A percentile compares a stretch with the other conserved stretches of the same genome.
Conservation (phyloP, 2,329 filamentous ascomycete genomes). For the Colletotrichum sp. region DNA sequence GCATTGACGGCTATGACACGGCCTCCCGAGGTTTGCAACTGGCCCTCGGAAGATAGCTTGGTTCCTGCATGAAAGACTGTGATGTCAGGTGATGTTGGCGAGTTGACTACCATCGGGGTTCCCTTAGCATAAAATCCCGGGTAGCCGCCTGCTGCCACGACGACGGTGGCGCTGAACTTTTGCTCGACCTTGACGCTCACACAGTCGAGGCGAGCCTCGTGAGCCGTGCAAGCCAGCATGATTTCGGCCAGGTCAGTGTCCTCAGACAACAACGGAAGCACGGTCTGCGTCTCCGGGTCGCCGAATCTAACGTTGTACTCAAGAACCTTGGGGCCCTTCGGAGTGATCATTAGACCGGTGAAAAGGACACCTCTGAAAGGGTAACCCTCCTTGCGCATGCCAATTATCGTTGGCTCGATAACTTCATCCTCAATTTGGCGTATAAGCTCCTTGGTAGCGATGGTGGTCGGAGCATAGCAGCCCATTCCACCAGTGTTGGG, state of each 20-base stretch:
- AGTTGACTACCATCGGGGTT: constrained; percentile 50
- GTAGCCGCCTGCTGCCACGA: constrained; percentile 85
- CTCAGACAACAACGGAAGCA: constrained; percentile 73
- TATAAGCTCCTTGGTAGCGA: constrained; percentile 55
- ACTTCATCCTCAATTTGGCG: constrained; percentile 63
- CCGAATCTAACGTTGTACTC: constrained; percentile 93
- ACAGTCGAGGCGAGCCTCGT: constrained; percentile 68
- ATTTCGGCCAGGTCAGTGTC: constrained; percentile 84
- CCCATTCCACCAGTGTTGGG: constrained; percentile 81
- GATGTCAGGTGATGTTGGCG: constrained; percentile 47
- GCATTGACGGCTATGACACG: constrained; percentile 86
- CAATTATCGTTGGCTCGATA: constrained; percentile 59
- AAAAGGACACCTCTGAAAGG: constrained; percentile 75
- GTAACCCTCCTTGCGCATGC: constrained; percentile 78
- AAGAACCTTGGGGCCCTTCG: constrained; percentile 74
- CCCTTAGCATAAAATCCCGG: constrained; percentile 81
- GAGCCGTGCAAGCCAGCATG: constrained; percentile 75
- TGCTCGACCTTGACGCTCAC: constrained; percentile 66
- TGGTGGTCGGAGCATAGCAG: constrained; percentile 70
- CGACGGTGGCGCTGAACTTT: constrained; percentile 79
- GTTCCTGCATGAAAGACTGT: constrained; percentile 90
- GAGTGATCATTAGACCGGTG: constrained; percentile 85
- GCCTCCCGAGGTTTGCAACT: constrained; percentile 76
- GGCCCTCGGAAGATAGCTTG: constrained; percentile 52
- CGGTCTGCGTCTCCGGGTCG: constrained; percentile 85